Base-by-base conservation (phyloP, 2,329 filamentous ascomycete genomes). In the Fonsecaea nubica region DNA sequence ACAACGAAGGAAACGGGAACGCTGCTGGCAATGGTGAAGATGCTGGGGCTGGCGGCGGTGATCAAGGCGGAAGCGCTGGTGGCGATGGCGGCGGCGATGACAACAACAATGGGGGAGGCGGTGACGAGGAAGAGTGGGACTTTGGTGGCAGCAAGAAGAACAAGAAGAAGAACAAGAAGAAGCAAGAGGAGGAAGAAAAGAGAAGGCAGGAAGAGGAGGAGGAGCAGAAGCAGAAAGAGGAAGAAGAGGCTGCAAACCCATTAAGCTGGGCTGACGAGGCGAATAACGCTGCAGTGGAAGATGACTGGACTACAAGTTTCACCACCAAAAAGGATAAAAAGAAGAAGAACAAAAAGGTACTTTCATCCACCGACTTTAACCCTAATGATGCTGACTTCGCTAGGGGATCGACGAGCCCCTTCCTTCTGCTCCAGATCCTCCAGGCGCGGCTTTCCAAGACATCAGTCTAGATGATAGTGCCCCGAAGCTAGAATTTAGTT, bases 381-480 rank as follows among this genome's bases (percentile, higher is more conserved):
- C n/a, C 38, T 30, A 35, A 42, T 25, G 1, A 35, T 63, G 30
- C 58, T 68, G 59, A 68, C 42, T 64, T 33, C 25, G 33, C 30
- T 50, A 76, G 73, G 74, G 75, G 52, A 69, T 71, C 32, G 79
- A 76, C 50, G 73, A 77, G 42, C 70, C 74, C 5, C 71, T 79
- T 53, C 75, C 73, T 38, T 69, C 74, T 10, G 71, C 79, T 55
- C 74, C 74, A 5, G 78, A 79, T 9, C 71, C 73, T 30, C 74
- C 80, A 12, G 71, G 77, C 52, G 84, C 85, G 63, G 78, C 83
- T n/a, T 91, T 92, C 71, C 84, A 90, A 53, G 89, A 92, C 33
- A 87, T 92, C 70, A 90, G 87, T 72, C 77, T 92, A 32, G 85
- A 88, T 70, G 87, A 89, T 63, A 74, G 78, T 32, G 82, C 80